A percentile compares a stretch with the other conserved stretches of the same genome.
These are phyloP conservation scores for Lipomyces starkeyi DNA, from an alignment of 805 yeast species.

Conservation along the genomic window DNA sequence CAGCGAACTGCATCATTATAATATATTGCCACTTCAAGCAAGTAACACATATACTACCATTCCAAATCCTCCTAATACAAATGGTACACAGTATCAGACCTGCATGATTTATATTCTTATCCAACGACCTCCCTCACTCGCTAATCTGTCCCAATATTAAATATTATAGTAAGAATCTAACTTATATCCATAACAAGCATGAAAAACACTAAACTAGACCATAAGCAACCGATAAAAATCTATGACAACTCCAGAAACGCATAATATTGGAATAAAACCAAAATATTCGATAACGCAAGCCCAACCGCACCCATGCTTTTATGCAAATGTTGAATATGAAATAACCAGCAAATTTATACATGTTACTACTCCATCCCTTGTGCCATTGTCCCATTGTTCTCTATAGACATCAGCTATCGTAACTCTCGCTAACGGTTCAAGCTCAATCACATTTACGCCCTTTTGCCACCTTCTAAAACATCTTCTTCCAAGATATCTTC, in stretches of 20 bases:
- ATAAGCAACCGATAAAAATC: background rate
- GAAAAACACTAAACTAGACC: constrained; percentile 1
- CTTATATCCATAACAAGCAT: background rate
- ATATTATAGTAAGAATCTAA: constrained; percentile 1
- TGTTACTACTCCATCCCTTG: background rate
- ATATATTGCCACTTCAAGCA: no score
- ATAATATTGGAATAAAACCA: background rate
- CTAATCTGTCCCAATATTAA: background rate
- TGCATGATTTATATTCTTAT: background rate
- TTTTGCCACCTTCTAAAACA: constrained; percentile 35
- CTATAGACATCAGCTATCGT: background rate
- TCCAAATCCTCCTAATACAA: background rate
- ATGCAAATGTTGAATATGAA: constrained; percentile 8
- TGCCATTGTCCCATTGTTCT: background rate
- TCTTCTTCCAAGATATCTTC: constrained; percentile 38
- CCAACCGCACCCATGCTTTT: constrained; percentile 8
- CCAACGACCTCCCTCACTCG: background rate
- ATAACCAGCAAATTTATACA: background rate
- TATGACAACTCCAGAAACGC: constrained; percentile 16
- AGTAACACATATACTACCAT: background rate
- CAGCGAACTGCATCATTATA: no score
- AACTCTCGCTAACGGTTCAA: constrained; percentile 1
- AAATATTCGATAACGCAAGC: background rate
- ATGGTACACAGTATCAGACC: background rate
- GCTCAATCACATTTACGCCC: constrained; percentile 22